Percentiles rank a stretch among this genome's conserved stretches.
phyloP scores from a whole-genome alignment of 2,329 filamentous ascomycete genomes.

The Orbilia blumenaviensis region DNA sequence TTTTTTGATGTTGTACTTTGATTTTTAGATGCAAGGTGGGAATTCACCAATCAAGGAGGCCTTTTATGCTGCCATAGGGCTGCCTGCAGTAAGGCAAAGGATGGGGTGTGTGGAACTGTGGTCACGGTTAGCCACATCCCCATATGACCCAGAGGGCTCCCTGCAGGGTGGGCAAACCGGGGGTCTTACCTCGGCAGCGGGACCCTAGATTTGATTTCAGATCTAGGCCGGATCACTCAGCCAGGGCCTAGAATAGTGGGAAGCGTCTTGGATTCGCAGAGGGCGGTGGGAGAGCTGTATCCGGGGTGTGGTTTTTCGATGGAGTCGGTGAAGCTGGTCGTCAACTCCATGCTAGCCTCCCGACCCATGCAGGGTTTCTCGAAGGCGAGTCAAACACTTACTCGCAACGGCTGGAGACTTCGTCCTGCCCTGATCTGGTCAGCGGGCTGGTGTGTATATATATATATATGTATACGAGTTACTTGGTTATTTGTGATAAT shows the following conservation, averaged over 20 bases:
- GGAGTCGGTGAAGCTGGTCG: constrained; percentile 16
- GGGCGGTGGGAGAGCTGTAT: not conserved
- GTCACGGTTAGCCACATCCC: constrained; percentile 49
- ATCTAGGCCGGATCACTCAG: not conserved
- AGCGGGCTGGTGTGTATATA: not conserved
- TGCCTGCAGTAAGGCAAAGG: constrained; percentile 10
- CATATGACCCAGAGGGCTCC: constrained; percentile 25
- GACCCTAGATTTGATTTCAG: not conserved
- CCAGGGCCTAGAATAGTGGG: not conserved
- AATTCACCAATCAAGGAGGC: constrained; percentile 37
- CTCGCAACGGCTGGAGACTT: not conserved
- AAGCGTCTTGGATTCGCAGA: not conserved
- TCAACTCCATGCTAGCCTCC: not conserved
- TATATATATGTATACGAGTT: no score
- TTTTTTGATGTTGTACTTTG: constrained; percentile 44
- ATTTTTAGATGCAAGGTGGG: constrained; percentile 2
- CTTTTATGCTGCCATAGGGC: constrained; percentile 11
- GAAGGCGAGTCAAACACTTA: constrained; percentile 15
- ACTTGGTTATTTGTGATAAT: no score
- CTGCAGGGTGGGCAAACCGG: constrained; percentile 21
- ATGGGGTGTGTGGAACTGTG: constrained; percentile 34
- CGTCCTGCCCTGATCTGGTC: constrained; percentile 7
- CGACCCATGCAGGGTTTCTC: constrained; percentile 9
- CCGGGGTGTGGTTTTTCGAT: constrained; percentile 3
- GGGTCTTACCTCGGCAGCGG: constrained; percentile 3